Evolutionary conservation across 495 filamentous ascomycete genomes (phyloP).

Genomic region (Xylaria scruposa): DNA sequence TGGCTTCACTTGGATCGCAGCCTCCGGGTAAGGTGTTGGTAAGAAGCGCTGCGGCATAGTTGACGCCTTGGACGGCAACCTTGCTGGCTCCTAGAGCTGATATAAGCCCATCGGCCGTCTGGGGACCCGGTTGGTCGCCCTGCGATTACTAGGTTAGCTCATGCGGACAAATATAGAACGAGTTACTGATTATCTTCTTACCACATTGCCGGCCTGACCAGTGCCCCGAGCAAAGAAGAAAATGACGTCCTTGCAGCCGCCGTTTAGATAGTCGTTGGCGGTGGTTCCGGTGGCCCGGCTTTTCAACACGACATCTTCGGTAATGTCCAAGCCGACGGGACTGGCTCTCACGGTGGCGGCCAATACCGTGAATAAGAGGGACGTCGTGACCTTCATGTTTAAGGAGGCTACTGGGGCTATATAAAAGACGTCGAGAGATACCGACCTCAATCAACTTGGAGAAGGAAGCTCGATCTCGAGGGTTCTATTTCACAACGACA

Average conservation of each 20-base stretch:
- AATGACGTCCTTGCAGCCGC: slow-evolving; percentile 42
- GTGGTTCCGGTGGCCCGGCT: slow-evolving; percentile 21
- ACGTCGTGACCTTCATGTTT: neutral
- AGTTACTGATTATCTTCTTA: slow-evolving; percentile 18
- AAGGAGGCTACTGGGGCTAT: neutral
- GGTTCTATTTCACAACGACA: neutral
- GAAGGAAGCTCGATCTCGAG: neutral
- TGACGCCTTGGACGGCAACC: slow-evolving; percentile 16
- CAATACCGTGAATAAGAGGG: slow-evolving; percentile 8
- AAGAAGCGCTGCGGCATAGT: slow-evolving; percentile 24
- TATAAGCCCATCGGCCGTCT: slow-evolving; percentile 1
- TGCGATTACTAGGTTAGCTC: neutral
- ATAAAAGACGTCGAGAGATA: neutral
- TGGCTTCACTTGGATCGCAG: slow-evolving; percentile 17
- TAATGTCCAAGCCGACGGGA: slow-evolving; percentile 24
- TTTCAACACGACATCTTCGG: slow-evolving; percentile 6
- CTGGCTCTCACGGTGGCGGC: slow-evolving; percentile 29
- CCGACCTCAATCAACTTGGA: neutral
- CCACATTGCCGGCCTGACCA: slow-evolving; percentile 53
- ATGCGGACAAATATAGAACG: neutral
- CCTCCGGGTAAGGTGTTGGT: slow-evolving; percentile 4
- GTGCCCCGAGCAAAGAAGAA: slow-evolving; percentile 53
- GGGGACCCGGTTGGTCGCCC: neutral
- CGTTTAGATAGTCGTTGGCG: slow-evolving; percentile 42
- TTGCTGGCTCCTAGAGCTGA: neutral